Evolutionary conservation across 805 yeast species (phyloP), one percentile per base, ranked within the genome.

Genomic region (Saturnispora sanitii): DNA sequence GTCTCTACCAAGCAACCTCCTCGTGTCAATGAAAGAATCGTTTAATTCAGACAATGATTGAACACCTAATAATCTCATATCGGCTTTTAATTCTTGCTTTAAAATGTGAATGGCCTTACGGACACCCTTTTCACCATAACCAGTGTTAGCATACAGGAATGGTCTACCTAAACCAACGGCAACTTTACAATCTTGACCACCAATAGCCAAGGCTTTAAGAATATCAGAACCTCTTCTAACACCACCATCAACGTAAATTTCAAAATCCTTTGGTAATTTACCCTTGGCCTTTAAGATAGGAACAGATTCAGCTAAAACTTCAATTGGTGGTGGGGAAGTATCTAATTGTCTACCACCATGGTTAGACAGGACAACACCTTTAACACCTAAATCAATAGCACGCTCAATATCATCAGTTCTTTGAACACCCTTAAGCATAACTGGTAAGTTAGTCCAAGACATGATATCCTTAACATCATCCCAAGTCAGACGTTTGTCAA

Each of bases 291-390:
- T 57, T 38, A 78, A 58, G 3, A 65, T 52, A 9, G 76, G 77
- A 69, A 72, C 71, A 5, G 77, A 70, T 46, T 82, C 95, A 4
- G 81, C 82, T 40, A 85, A 62, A 3, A 82, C 74, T 56, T 78
- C 82, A 25, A 85, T 67, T 2, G 88, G 81, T 0, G 94, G 75
- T 16, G 83, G 71, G 1, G 94, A 70, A 52, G 74, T 82, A 58
- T 85, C 95, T 42, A 85, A 64, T 61, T 85, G 94, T 45, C 95
- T 68, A 33, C 95, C 95, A 45, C 95, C 95, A 59, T 85, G 95
- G 56, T 85, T 85, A 2, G 94, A 82, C 37, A 85, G 54, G 3
- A 86, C 84, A 13, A 85, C 79, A 29, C 88, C 94, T 34, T 75
- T 73, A 22, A 73, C 71, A 5, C 90, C 90, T 49, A 70, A 61